A percentile compares a stretch with the other conserved stretches of the same genome.
phyloP scores from a whole-genome alignment of 2,329 filamentous ascomycete genomes.

The Macroventuria anomochaeta region DNA sequence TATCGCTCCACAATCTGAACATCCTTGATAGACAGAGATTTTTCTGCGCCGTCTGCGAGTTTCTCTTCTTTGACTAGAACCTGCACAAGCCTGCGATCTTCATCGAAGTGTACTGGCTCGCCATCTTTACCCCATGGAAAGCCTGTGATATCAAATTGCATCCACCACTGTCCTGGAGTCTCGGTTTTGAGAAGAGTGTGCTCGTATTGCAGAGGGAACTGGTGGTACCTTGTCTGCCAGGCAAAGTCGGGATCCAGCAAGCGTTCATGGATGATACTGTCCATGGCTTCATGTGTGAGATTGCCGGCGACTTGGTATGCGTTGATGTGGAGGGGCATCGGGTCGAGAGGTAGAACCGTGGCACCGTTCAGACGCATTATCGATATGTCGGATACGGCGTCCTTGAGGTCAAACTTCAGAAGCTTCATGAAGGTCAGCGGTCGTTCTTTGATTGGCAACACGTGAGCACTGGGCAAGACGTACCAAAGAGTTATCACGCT shows the following conservation, averaged over 20 bases:
- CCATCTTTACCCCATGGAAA: conserved; percentile 10
- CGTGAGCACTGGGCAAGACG: not conserved
- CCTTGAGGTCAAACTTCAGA: conserved; percentile 32
- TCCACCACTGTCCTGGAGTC: conserved; percentile 19
- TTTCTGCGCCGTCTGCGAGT: not conserved
- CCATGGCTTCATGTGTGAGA: conserved; percentile 18
- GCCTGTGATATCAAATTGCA: conserved; percentile 41
- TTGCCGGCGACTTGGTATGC: conserved; percentile 33
- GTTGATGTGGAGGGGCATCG: conserved; percentile 30
- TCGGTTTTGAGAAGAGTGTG: conserved; percentile 31
- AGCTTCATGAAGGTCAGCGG: conserved; percentile 22
- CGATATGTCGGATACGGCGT: not conserved
- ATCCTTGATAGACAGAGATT: conserved; percentile 27
- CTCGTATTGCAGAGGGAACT: conserved; percentile 34
- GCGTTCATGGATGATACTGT: conserved; percentile 1
- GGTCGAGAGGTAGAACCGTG: conserved; percentile 30
- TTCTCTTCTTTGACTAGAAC: conserved; percentile 26
- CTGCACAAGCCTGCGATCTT: conserved; percentile 35
- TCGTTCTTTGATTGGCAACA: not conserved
- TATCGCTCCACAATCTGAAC: conserved; percentile 31
- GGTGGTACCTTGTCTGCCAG: conserved; percentile 21
- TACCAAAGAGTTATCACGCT: conserved; percentile 36
- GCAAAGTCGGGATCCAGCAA: conserved; percentile 19
- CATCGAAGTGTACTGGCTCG: conserved; percentile 18
- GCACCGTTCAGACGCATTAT: conserved; percentile 32